Percentiles rank a stretch among this genome's conserved stretches.
phyloP scores from a whole-genome alignment of 768 basidiomycete genomes.

The Russula abietina region DNA sequence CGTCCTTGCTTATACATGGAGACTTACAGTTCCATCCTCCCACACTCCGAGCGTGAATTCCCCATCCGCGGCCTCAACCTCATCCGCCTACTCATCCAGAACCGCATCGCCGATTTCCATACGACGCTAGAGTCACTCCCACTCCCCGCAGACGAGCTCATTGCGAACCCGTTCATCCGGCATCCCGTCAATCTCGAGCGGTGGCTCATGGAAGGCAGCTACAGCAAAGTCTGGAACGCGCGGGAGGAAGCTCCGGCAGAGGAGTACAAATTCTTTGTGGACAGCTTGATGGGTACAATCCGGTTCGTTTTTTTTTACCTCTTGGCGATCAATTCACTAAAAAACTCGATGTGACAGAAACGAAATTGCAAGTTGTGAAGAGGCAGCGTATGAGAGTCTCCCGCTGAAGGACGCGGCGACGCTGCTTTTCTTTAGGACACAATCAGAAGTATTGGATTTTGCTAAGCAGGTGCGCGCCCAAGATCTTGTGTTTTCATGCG shows the following conservation, averaged over 20 bases:
- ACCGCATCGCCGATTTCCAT: conserved; percentile 96
- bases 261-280: conserved; percentile 92
- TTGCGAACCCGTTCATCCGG: conserved; percentile 64
- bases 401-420: conserved; percentile 87
- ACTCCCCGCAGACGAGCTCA: conserved; percentile 57
- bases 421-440: conserved; percentile 83
- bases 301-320: conserved; percentile 43
- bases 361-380: conserved; percentile 96
- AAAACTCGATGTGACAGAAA: conserved; percentile 46
- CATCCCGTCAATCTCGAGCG: conserved; percentile 90
- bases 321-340: background rate
- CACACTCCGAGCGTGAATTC: conserved; percentile 80
- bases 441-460: conserved; percentile 76
- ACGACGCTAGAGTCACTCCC: conserved; percentile 90
- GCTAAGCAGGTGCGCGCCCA: conserved; percentile 59
- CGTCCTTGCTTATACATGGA: background rate
- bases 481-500: background rate
- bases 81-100: conserved; percentile 89
- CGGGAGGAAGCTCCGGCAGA: conserved; percentile 87
- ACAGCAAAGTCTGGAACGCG: conserved; percentile 96
- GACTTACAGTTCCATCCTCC: conserved; percentile 55
- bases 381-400: conserved; percentile 86
- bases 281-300: conserved; percentile 91
- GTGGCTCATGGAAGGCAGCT: conserved; percentile 98
- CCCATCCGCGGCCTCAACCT: conserved; percentile 90